Conservation (phyloP, 768 basidiomycete species). For the Auriscalpium microsporum region DNA sequence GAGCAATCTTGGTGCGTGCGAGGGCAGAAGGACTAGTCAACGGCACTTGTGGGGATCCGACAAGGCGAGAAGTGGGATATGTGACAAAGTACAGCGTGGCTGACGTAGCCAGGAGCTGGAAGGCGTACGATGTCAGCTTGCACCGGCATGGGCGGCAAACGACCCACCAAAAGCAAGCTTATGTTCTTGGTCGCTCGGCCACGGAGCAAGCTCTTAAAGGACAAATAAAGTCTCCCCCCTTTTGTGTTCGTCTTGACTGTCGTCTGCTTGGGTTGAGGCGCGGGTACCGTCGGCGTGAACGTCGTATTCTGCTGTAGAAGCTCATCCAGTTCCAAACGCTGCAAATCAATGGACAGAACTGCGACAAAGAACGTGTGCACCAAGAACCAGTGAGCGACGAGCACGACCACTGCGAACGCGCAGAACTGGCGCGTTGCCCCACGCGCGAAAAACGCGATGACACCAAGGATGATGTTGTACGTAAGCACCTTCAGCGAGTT, state of each 20-base stretch:
- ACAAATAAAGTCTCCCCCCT: conserved; percentile 34
- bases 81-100: conserved; percentile 70
- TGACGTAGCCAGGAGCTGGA: conserved; percentile 69
- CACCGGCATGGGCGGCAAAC: not conserved
- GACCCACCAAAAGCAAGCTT: conserved; percentile 65
- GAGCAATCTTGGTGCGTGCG: conserved; percentile 9
- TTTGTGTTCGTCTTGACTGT: conserved; percentile 25
- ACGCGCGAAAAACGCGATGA: conserved; percentile 64
- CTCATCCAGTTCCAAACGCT: conserved; percentile 88
- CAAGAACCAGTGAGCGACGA: conserved; percentile 96
- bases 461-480: conserved; percentile 73
- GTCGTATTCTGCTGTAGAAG: conserved; percentile 66
- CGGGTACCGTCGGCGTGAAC: conserved; percentile 36
- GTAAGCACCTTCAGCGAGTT: conserved; percentile 89
- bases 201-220: conserved; percentile 41
- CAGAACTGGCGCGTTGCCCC: conserved; percentile 91
- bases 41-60: conserved; percentile 11
- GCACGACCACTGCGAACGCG: conserved; percentile 85
- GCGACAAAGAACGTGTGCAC: conserved; percentile 94
- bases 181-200: conserved; percentile 71
- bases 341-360: conserved; percentile 91
- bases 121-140: not conserved
- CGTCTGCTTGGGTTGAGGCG: conserved; percentile 13
- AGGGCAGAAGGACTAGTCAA: conserved; percentile 7
- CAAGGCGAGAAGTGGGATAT: conserved; percentile 30